Conservation (phyloP, 108 stramenopile genomes). For the Skeletonema menzelii region DNA sequence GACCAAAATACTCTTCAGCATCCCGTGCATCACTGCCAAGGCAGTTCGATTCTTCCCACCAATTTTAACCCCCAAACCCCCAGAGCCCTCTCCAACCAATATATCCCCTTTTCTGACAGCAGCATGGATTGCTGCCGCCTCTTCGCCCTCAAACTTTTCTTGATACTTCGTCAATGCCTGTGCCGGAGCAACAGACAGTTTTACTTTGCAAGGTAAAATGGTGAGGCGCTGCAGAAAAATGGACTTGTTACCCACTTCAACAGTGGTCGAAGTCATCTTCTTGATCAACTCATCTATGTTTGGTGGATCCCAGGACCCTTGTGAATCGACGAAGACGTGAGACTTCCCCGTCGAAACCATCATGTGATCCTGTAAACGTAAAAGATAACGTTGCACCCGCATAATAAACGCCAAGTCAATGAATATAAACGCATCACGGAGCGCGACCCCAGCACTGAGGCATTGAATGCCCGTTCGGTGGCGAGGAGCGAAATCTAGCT, state of each 20-base stretch:
- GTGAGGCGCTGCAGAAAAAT: constrained; percentile 73
- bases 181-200: constrained; percentile 69
- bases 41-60: constrained; percentile 72
- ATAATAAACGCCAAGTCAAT: constrained; percentile 73
- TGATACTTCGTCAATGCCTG: constrained; percentile 62
- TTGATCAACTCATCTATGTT: constrained; percentile 15
- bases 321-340: background rate
- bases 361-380: constrained; percentile 54
- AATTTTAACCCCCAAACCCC: constrained; percentile 63
- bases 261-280: constrained; percentile 1
- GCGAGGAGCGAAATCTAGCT: constrained; percentile 58
- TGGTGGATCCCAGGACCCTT: constrained; percentile 17
- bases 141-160: constrained; percentile 61
- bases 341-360: constrained; percentile 9
- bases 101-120: constrained; percentile 86
- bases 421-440: constrained; percentile 57
- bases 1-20: constrained; percentile 76
- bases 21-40: constrained; percentile 62
- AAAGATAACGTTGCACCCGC: constrained; percentile 59
- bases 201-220: constrained; percentile 41
- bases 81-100: constrained; percentile 48
- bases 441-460: constrained; percentile 57
- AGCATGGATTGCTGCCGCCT: constrained; percentile 68
- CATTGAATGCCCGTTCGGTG: constrained; percentile 68
- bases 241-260: constrained; percentile 19